Evolutionary conservation across 2,329 filamentous ascomycete genomes (phyloP).

Genomic region (Neoascochyta sp.): DNA sequence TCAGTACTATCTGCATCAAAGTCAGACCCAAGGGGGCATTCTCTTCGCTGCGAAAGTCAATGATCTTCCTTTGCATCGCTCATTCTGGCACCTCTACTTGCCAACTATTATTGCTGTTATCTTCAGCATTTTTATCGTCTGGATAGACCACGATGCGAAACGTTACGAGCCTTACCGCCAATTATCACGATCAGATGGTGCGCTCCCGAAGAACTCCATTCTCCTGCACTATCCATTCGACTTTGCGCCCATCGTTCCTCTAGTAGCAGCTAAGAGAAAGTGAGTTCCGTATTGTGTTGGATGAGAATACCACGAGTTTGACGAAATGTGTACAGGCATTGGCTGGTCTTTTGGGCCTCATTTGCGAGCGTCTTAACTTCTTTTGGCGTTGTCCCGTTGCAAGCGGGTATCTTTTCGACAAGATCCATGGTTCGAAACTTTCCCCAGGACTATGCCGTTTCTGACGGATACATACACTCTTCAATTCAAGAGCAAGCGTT

Average conservation of each 20-base stretch:
- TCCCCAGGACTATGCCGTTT: slow-evolving; percentile 4
- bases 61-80: slow-evolving; percentile 40
- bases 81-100: slow-evolving; percentile 45
- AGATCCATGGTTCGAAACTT: slow-evolving; percentile 17
- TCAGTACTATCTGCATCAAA: slow-evolving; percentile 44
- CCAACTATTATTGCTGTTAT: slow-evolving; percentile 53
- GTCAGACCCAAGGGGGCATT: slow-evolving; percentile 42
- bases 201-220: slow-evolving; percentile 44
- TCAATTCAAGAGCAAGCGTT: slow-evolving; percentile 28
- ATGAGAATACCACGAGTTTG: no score
- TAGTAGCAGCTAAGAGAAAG: background rate
- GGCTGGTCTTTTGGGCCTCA: slow-evolving; percentile 49
- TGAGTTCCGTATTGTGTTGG: background rate
- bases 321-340: slow-evolving; percentile 44
- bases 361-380: slow-evolving; percentile 49
- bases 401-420: slow-evolving; percentile 50
- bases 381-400: slow-evolving; percentile 53
- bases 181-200: slow-evolving; percentile 46
- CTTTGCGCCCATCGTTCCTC: slow-evolving; percentile 43
- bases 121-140: slow-evolving; percentile 55
- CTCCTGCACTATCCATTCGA: slow-evolving; percentile 54
- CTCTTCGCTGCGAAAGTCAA: slow-evolving; percentile 36
- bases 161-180: slow-evolving; percentile 58
- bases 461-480: slow-evolving; percentile 21
- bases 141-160: slow-evolving; percentile 57